phyloP scores from a whole-genome alignment of 169 alveolate species.

The Perkinsus chesapeaki region DNA sequence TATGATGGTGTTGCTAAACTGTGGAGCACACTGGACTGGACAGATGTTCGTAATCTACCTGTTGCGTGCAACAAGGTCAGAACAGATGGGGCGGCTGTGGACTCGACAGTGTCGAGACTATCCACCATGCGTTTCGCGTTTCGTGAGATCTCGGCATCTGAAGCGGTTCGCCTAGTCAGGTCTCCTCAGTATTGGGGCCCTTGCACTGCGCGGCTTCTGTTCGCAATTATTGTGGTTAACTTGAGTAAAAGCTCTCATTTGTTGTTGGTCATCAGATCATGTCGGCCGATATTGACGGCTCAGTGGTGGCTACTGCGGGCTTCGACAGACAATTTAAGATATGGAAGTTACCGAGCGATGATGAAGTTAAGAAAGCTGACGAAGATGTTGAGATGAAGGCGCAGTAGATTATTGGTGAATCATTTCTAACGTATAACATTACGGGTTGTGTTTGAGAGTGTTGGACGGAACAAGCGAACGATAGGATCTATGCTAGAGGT shows the following conservation, averaged over 20 bases:
- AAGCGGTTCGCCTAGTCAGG: too few relatives aligned
- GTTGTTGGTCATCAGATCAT: neutral
- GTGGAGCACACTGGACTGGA: neutral
- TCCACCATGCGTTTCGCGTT: too few relatives aligned
- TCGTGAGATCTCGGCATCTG: too few relatives aligned
- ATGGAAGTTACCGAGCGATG: neutral
- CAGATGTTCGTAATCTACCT: neutral
- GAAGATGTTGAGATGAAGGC: neutral
- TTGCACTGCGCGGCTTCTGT: too few relatives aligned
- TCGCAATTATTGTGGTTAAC: neutral
- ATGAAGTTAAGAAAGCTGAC: neutral
- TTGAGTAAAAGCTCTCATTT: too few relatives aligned
- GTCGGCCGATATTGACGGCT: neutral
- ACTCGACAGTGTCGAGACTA: too few relatives aligned
- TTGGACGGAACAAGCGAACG: too few relatives aligned
- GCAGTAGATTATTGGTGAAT: neutral
- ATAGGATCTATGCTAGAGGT: too few relatives aligned
- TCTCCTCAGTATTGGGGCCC: too few relatives aligned
- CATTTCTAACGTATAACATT: conserved; percentile 1
- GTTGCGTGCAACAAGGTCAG: neutral
- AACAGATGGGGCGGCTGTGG: too few relatives aligned
- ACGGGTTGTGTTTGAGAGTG: too few relatives aligned
- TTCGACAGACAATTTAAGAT: neutral
- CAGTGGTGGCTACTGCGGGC: neutral
- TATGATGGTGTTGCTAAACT: neutral